A percentile compares a stretch with the other conserved stretches of the same genome.
Conservation (phyloP, 768 basidiomycete genomes). For the Tricholoma sp. region DNA sequence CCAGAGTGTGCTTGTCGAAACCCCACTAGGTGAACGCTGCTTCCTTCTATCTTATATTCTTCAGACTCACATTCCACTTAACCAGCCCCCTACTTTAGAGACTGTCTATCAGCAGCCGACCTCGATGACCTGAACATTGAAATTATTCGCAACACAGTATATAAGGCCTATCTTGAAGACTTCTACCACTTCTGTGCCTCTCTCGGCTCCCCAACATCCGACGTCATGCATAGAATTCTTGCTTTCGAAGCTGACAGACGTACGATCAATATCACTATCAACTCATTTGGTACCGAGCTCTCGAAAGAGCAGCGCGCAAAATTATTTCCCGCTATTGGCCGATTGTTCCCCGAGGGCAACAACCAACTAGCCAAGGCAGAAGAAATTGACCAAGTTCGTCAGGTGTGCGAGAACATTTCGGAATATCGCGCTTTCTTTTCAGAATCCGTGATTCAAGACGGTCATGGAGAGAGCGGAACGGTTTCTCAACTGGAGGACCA, state of each 20-base stretch:
- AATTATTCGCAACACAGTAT: constrained; percentile 98
- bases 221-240: constrained; percentile 89
- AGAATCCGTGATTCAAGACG: constrained; percentile 34
- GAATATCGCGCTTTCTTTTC: constrained; percentile 94
- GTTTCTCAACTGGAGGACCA: constrained; percentile 81
- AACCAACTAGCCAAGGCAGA: constrained; percentile 91
- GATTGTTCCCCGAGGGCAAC: constrained; percentile 93
- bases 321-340: constrained; percentile 91
- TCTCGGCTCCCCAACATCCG: constrained; percentile 79
- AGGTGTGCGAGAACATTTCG: constrained; percentile 78
- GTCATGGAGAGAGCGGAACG: constrained; percentile 38
- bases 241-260: constrained; percentile 96
- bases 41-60: background rate
- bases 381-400: constrained; percentile 89
- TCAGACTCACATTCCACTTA: constrained; percentile 1
- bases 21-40: constrained; percentile 75
- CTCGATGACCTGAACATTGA: constrained; percentile 99
- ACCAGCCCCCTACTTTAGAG: constrained; percentile 90
- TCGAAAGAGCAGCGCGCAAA: constrained; percentile 92
- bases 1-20: constrained; percentile 95
- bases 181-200: constrained; percentile 81
- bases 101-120: constrained; percentile 91
- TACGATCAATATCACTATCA: constrained; percentile 97
- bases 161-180: constrained; percentile 98
- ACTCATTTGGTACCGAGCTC: constrained; percentile 95